Conservation (phyloP, 1,139 yeast genomes). For the Yarrowia galli region DNA sequence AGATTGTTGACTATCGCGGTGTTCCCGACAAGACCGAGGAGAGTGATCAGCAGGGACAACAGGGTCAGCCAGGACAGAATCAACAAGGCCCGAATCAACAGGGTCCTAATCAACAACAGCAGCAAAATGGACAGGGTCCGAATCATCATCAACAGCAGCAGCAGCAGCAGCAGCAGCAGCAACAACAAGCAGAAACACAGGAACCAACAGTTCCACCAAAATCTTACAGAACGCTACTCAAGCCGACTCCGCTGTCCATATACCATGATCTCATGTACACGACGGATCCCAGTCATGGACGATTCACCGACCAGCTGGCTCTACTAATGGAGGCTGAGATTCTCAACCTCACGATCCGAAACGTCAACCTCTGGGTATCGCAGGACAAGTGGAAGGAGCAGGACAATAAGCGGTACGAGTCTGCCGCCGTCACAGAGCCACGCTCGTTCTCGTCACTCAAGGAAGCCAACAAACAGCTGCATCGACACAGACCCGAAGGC, state of each 20-base stretch:
- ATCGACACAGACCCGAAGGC: slow-evolving; percentile 36
- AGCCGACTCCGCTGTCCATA: slow-evolving; percentile 80
- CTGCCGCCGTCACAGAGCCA: slow-evolving; percentile 4
- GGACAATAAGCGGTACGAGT: slow-evolving; percentile 39
- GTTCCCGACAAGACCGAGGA: slow-evolving; percentile 40
- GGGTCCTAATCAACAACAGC: not conserved
- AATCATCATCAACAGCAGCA: not conserved
- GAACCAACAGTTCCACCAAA: slow-evolving; percentile 58
- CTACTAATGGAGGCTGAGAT: slow-evolving; percentile 85
- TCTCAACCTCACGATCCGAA: slow-evolving; percentile 75
- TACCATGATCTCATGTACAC: slow-evolving; percentile 87
- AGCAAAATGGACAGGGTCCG: not conserved
- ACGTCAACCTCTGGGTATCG: slow-evolving; percentile 75
- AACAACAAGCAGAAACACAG: slow-evolving; percentile 22
- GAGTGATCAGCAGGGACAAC: not conserved
- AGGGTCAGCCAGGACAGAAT: not conserved
- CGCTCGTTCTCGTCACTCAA: not conserved
- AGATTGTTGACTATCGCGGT: slow-evolving; percentile 76
- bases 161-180: not conserved
- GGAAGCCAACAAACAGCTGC: slow-evolving; percentile 23
- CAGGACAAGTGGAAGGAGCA: slow-evolving; percentile 29
- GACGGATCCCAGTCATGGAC: slow-evolving; percentile 71
- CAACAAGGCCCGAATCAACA: not conserved
- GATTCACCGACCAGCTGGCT: slow-evolving; percentile 80
- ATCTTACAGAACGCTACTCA: slow-evolving; percentile 74